phyloP scores from a whole-genome alignment of 257 asterid species.

The Capsicum pubescens region DNA sequence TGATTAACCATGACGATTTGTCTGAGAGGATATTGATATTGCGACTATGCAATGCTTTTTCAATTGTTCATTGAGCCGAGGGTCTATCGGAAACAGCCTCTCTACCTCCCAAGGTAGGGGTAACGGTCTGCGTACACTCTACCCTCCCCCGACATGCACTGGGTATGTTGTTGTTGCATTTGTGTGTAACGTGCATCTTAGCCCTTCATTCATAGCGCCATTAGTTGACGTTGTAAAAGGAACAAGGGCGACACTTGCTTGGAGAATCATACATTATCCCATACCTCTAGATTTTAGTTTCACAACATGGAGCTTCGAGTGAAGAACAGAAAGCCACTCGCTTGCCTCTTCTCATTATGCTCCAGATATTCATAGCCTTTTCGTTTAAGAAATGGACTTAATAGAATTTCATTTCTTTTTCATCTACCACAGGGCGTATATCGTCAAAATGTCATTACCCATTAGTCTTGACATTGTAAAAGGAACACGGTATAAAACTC shows the following conservation, averaged over 20 bases:
- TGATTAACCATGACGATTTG: not conserved
- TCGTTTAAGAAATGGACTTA: conserved; percentile 32
- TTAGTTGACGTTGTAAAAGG: not conserved
- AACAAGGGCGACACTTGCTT: not conserved
- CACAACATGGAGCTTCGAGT: conserved; percentile 43
- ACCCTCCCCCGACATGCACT: too few relatives aligned
- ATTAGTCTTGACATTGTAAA: not conserved
- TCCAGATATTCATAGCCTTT: conserved; percentile 39
- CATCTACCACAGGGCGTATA: conserved; percentile 34
- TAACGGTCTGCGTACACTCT: too few relatives aligned
- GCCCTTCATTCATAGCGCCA: not conserved
- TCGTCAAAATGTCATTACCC: not conserved
- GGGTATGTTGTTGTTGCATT: too few relatives aligned
- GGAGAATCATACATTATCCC: not conserved
- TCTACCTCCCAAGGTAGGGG: too few relatives aligned
- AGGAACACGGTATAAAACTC: not conserved
- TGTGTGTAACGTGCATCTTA: conserved; percentile 4
- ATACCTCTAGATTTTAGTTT: not conserved
- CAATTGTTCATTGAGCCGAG: not conserved
- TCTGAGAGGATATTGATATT: not conserved
- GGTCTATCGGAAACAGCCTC: too few relatives aligned
- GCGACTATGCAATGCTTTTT: not conserved
- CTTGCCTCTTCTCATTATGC: conserved; percentile 48
- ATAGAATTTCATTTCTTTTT: conserved; percentile 23
- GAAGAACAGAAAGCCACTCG: conserved; percentile 39